Evolutionary conservation across 2,329 filamentous ascomycete genomes (phyloP), one percentile per base, ranked within the genome.

Genomic region (Aspergillus quadrilineatus): DNA sequence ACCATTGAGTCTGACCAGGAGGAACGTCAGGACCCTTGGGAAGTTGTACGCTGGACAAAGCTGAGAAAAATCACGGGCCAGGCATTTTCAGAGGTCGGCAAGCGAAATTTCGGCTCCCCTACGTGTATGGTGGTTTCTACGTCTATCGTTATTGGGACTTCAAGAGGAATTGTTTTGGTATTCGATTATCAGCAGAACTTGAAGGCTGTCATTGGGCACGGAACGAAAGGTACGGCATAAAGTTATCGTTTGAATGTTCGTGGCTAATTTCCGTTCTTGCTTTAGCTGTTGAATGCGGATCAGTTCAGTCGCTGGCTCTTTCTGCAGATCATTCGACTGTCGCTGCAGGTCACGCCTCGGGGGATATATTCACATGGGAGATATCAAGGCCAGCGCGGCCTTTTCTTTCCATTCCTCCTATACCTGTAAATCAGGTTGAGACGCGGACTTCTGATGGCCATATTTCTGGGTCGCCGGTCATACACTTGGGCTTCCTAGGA

Each of bases 151-250:
- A 76, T 99, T 52, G 94, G 94, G 28, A 99, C 95, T 0, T 90
- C 91, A 3, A 97, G 96, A 74, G 94, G 95, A 53, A 87, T 97
- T 73, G 89, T 97, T 56, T 79, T 99, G 69, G 86, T 97, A 58
- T 99, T 99, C 77, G 95, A 99, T 77, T 97, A 97, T 73, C 91
- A 95, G 72, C 94, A 99, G 75, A 94, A 89, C 64, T 78, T 97
- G 56, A 97, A 96, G 75, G 88, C 89, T 66, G 96, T 97, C 56
- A 91, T 99, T 61, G 94, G 94, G 2, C 89, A 90, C 32, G 92
- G 93, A 34, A 96, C 92, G 0, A 96, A 94, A 81, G 89, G 89
- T 89, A 75, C 65, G 80, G 3, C 36, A 59, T 49, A 9, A 22
- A 37, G 12, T 14, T 6, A 34, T 15, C 17, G 9, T 14, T 26